Evolutionary conservation across 2,329 filamentous ascomycete species (phyloP), one percentile per base, ranked within the genome.

Genomic region (Metarhizium robertsii): DNA sequence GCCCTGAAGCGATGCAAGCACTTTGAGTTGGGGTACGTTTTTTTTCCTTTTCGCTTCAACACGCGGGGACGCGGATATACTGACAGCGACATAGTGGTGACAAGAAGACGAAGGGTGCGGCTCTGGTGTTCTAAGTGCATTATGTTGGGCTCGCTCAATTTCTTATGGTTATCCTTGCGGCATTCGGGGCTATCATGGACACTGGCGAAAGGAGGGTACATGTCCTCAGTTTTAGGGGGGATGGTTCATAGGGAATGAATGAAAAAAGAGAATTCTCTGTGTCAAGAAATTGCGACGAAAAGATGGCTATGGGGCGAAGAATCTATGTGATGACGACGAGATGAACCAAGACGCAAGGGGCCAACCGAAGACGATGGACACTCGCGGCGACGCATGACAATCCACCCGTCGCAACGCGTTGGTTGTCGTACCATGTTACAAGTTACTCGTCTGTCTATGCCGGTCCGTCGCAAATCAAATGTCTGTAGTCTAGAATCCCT

Each of bases 51-150:
- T 13, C 4, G 38, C 14, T 20, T 18, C 16, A 45, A 6, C 16
- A 5, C 18, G 3, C n/a, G n/a, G 42, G 25, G n/a, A 45, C 11
- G 18, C 42, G 40, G 13, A 42, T 20, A 20, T 46, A 40, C 51
- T 53, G 18, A 53, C 51, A 32, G n/a, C 62, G 56, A 4, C 66
- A 70, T 68, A 95, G 94, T 87, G 94, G 94, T 86, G 94, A 99
- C 88, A 99, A 99, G 92, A 99, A 99, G 90, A 99, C 94, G 71
- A 99, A 99, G 91, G 94, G 94, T 88, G 94, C 94, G 71, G 94
- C 94, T 79, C 86, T 99, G 73, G 94, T 99, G 72, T 99, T 99
- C 86, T 99, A 96, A 87, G 80, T 83, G 78, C 74, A 71, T 78
- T 78, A 71, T 70, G 66, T 68, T 70, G 65, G 68, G 67, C 67